Evolutionary conservation across 179 eudicot genomes (phyloP).

Genomic region (Vitellaria paradoxa): DNA sequence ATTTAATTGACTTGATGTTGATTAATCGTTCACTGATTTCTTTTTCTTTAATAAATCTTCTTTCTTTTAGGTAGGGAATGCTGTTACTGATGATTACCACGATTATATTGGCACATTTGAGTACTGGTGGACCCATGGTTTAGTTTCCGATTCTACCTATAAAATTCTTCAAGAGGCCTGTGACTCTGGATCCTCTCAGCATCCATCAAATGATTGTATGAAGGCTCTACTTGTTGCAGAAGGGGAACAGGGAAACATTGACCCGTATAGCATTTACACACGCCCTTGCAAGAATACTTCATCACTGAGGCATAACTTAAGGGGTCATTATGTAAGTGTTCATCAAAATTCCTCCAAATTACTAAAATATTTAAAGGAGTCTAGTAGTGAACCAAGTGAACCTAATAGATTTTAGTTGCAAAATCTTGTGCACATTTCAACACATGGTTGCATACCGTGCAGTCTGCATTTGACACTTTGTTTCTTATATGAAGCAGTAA

Average conservation of each 20-base stretch:
- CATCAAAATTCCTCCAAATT: not conserved
- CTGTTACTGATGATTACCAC: slow-evolving; percentile 84
- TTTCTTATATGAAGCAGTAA: not conserved
- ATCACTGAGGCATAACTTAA: slow-evolving; percentile 41
- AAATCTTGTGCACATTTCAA: not conserved
- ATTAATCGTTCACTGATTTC: not conserved
- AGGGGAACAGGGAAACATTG: slow-evolving; percentile 77
- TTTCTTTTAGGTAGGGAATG: slow-evolving; percentile 83
- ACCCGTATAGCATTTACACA: slow-evolving; percentile 86
- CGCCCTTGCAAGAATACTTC: slow-evolving; percentile 58
- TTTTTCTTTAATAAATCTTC: not conserved
- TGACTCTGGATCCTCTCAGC: slow-evolving; percentile 60
- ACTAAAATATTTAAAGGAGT: not conserved
- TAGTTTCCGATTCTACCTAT: slow-evolving; percentile 86
- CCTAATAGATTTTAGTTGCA: not conserved
- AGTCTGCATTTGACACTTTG: not conserved
- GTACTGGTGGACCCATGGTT: slow-evolving; percentile 97
- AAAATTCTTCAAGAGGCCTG: slow-evolving; percentile 48
- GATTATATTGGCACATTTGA: slow-evolving; percentile 92
- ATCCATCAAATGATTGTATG: slow-evolving; percentile 59
- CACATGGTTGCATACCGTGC: not conserved
- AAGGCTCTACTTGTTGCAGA: slow-evolving; percentile 53
- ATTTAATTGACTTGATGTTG: not conserved
- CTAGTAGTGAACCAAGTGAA: not conserved
- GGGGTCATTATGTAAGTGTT: slow-evolving; percentile 83